Evolutionary conservation across 805 yeast genomes (phyloP).

Genomic region (Pichia kluyveri): DNA sequence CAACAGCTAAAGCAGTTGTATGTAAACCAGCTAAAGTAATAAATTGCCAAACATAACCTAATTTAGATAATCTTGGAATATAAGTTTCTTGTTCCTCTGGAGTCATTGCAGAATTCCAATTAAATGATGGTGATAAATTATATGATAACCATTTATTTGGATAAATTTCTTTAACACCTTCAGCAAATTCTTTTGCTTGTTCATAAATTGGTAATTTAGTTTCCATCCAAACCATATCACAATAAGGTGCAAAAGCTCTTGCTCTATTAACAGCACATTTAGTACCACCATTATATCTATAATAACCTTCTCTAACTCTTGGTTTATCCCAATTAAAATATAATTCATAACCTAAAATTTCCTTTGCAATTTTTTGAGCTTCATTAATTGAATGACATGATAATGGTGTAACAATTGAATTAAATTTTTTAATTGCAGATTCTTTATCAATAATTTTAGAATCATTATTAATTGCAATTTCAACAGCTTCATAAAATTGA

Average conservation of each 20-base stretch:
- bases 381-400: slow-evolving; percentile 69
- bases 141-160: slow-evolving; percentile 96
- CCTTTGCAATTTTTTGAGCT: slow-evolving; percentile 67
- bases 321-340: slow-evolving; percentile 93
- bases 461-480: slow-evolving; percentile 66
- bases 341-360: slow-evolving; percentile 70
- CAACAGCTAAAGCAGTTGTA: slow-evolving; percentile 88
- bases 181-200: slow-evolving; percentile 92
- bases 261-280: slow-evolving; percentile 97
- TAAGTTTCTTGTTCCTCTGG: slow-evolving; percentile 83
- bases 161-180: slow-evolving; percentile 69
- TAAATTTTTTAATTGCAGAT: slow-evolving; percentile 55
- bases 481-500: slow-evolving; percentile 85
- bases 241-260: slow-evolving; percentile 88
- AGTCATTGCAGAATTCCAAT: slow-evolving; percentile 94
- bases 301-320: slow-evolving; percentile 94
- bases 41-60: slow-evolving; percentile 96
- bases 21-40: slow-evolving; percentile 96
- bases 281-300: slow-evolving; percentile 93
- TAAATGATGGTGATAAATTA: slow-evolving; percentile 94
- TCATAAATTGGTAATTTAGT: slow-evolving; percentile 86
- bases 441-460: slow-evolving; percentile 46
- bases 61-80: slow-evolving; percentile 73
- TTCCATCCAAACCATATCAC: slow-evolving; percentile 98
- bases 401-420: slow-evolving; percentile 61